Evolutionary conservation across 352 stramenopile species (phyloP).

Genomic region (Phytophthora ohioensis): DNA sequence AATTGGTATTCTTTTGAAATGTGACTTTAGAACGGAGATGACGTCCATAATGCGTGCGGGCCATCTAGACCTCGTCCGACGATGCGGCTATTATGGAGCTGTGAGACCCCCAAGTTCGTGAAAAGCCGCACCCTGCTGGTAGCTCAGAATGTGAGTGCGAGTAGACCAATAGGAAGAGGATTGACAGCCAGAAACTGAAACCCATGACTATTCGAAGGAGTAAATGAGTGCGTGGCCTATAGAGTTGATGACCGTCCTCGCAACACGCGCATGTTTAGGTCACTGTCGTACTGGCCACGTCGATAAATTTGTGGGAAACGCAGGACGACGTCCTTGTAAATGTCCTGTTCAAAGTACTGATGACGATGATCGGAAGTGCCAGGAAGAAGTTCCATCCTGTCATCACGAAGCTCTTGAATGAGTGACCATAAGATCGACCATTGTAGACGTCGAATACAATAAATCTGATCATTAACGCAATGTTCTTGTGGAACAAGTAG

Average conservation of each 20-base stretch:
- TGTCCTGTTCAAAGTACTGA: conserved; percentile 78
- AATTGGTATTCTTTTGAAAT: too few relatives aligned
- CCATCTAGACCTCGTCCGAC: too few relatives aligned
- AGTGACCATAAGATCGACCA: conserved; percentile 86
- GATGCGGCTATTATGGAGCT: too few relatives aligned
- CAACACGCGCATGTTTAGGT: conserved; percentile 71
- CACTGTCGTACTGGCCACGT: conserved; percentile 55
- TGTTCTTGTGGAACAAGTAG: conserved; percentile 99
- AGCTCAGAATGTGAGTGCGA: conserved; percentile 70
- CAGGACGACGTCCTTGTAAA: conserved; percentile 55
- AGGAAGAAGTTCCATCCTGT: conserved; percentile 90
- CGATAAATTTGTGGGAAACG: conserved; percentile 67
- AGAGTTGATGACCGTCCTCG: conserved; percentile 59
- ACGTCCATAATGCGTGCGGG: too few relatives aligned
- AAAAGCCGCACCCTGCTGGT: too few relatives aligned
- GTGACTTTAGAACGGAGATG: too few relatives aligned
- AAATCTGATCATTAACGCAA: conserved; percentile 93
- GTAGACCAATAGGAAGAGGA: conserved; percentile 75
- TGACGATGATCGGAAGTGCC: conserved; percentile 89
- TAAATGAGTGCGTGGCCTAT: conserved; percentile 62
- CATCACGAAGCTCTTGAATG: conserved; percentile 87
- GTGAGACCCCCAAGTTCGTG: too few relatives aligned
- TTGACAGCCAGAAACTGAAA: conserved; percentile 68
- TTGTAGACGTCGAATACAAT: conserved; percentile 95
- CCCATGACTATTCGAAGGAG: conserved; percentile 60